Conservation (phyloP, 2,329 filamentous ascomycete genomes). For the Mycosphaerella sp. region DNA sequence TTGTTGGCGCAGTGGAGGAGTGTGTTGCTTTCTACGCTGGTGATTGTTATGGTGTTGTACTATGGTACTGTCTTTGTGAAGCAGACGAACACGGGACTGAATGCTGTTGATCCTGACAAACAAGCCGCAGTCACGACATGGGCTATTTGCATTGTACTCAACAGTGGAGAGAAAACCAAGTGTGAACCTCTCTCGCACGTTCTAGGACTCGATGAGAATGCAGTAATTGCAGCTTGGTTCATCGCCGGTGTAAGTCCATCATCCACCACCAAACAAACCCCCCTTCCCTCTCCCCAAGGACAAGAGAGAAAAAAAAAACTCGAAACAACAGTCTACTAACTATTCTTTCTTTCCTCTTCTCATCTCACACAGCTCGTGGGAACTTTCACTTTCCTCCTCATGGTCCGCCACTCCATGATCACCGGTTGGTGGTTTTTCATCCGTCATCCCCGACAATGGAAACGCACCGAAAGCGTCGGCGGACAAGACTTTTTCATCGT, state of each 20-base stretch:
- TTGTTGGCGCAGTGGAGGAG: conserved; percentile 78
- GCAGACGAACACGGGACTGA: conserved; percentile 52
- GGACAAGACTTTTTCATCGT: conserved; percentile 16
- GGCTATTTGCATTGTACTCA: conserved; percentile 56
- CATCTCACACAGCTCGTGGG: conserved; percentile 57
- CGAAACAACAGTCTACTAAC: background rate
- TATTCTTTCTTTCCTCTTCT: background rate
- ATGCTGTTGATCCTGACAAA: conserved; percentile 45
- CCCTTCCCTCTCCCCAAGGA: too few species aligned
- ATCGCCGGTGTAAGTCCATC: conserved; percentile 48
- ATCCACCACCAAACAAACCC: background rate
- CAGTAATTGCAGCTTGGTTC: conserved; percentile 64
- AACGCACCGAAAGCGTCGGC: conserved; percentile 8
- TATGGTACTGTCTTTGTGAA: conserved; percentile 76
- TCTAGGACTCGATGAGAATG: conserved; percentile 54
- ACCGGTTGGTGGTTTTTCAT: conserved; percentile 66
- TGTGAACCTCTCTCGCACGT: conserved; percentile 54
- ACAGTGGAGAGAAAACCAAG: conserved; percentile 53
- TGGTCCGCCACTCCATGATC: conserved; percentile 70
- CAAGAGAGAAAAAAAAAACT: too few species aligned
- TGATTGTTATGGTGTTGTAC: conserved; percentile 73
- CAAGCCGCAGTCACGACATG: conserved; percentile 53
- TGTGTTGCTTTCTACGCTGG: conserved; percentile 70
- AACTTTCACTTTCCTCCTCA: conserved; percentile 67
- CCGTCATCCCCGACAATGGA: conserved; percentile 11